Evolutionary conservation across 148 eudicot genomes (phyloP).

Genomic region (Silene latifolia): DNA sequence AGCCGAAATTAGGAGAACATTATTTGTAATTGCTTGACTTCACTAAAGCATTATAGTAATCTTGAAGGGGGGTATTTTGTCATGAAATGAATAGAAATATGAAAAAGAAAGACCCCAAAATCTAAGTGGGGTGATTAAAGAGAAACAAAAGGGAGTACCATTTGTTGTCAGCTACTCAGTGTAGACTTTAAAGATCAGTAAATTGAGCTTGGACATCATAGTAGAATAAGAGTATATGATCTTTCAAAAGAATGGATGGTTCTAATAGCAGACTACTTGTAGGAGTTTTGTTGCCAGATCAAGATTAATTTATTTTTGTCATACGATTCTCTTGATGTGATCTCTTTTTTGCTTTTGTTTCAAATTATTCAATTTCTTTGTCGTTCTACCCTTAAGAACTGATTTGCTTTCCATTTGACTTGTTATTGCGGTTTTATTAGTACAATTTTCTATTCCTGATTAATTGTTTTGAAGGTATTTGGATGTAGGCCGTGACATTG

Average conservation of each 20-base stretch:
- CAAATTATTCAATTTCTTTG: not conserved
- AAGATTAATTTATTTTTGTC: too few species aligned
- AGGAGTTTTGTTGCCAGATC: too few species aligned
- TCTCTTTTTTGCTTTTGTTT: not conserved
- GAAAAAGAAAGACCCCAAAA: not conserved
- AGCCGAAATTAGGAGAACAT: not conserved
- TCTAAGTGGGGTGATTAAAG: not conserved
- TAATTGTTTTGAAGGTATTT: slow-evolving; percentile 56
- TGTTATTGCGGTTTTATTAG: slow-evolving; percentile 2
- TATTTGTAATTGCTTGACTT: not conserved
- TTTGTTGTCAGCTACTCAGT: too few species aligned
- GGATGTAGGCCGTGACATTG: slow-evolving; percentile 90
- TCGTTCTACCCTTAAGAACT: not conserved
- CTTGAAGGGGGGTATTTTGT: not conserved
- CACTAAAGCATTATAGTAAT: not conserved
- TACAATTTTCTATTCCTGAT: slow-evolving; percentile 1
- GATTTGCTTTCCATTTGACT: not conserved
- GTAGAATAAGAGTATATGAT: too few species aligned
- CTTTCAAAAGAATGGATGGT: too few species aligned
- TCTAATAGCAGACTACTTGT: too few species aligned
- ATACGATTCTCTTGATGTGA: too few species aligned
- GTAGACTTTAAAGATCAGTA: too few species aligned
- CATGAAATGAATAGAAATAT: not conserved
- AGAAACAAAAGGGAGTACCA: not conserved
- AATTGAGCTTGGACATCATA: too few species aligned